A percentile compares a stretch with the other conserved stretches of the same genome.
These are phyloP conservation scores for Diaporthe caulivora DNA, from an alignment of 2,329 filamentous ascomycete species.

Conservation along the genomic window DNA sequence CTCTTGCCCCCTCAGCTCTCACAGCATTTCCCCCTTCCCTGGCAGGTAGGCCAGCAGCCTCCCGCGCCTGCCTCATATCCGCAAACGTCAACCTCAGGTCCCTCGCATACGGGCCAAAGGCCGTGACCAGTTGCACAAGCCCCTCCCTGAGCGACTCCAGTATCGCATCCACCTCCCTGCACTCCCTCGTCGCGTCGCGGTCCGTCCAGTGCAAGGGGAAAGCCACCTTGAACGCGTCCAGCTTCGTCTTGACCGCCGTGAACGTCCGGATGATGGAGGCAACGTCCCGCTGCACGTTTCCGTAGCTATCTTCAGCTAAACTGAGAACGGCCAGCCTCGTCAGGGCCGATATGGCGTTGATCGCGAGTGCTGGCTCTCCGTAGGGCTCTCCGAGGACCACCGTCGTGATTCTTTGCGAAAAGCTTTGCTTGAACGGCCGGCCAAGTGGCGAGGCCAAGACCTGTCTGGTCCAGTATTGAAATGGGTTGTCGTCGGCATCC, in stretches of 20 bases:
- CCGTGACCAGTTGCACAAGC: conserved; percentile 73
- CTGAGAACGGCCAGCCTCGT: conserved; percentile 78
- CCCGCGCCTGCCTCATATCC: conserved; percentile 81
- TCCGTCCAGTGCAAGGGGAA: conserved; percentile 85
- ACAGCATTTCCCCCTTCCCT: conserved; percentile 36
- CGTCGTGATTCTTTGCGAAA: conserved; percentile 72
- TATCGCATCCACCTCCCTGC: conserved; percentile 78
- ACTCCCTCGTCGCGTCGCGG: conserved; percentile 66
- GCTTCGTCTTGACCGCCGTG: conserved; percentile 74
- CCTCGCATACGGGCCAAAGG: conserved; percentile 80
- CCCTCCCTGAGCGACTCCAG: conserved; percentile 73
- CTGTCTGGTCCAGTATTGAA: conserved; percentile 60
- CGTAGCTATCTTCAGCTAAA: conserved; percentile 84
- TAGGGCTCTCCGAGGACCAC: conserved; percentile 81
- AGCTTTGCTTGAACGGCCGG: conserved; percentile 77
- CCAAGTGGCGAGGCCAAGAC: conserved; percentile 69
- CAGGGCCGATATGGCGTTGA: conserved; percentile 79
- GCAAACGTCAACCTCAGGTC: conserved; percentile 77
- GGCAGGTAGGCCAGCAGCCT: conserved; percentile 59
- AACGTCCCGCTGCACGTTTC: conserved; percentile 87
- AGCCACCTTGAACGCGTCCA: conserved; percentile 74
- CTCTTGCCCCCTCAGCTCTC: conserved; percentile 41
- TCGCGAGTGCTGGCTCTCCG: conserved; percentile 75
- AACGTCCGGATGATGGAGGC: conserved; percentile 79
- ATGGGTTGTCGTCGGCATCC: conserved; percentile 61